phyloP scores from a whole-genome alignment of 768 basidiomycete species.

The Pulveroboletus sp. region DNA sequence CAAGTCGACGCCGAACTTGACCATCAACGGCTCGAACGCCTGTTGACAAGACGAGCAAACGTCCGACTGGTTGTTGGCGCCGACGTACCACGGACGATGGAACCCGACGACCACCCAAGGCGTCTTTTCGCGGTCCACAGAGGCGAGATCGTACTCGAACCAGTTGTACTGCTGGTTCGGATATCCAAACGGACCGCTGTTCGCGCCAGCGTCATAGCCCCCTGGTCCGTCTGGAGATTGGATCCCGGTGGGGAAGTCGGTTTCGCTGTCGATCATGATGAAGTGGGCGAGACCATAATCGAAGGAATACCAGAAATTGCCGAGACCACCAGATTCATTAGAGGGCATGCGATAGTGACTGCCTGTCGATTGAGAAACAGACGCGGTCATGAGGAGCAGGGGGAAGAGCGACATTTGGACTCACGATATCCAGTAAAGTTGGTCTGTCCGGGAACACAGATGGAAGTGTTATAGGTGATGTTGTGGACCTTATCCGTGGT shows the following conservation, averaged over 20 bases:
- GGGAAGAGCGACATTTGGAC: neutral
- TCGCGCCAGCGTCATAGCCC: constrained; percentile 14
- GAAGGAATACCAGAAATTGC: constrained; percentile 32
- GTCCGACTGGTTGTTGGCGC: neutral
- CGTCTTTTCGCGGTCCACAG: constrained; percentile 20
- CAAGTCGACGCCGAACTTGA: constrained; percentile 28
- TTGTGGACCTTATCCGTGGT: constrained; percentile 20
- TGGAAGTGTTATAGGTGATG: constrained; percentile 25
- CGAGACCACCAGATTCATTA: constrained; percentile 19
- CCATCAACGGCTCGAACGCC: constrained; percentile 28
- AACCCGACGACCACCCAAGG: constrained; percentile 28
- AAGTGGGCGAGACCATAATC: constrained; percentile 29
- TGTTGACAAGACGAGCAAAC: constrained; percentile 19
- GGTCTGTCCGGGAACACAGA: constrained; percentile 22
- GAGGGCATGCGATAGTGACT: constrained; percentile 29
- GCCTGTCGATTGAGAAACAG: constrained; percentile 7
- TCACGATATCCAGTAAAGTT: constrained; percentile 29
- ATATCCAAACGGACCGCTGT: constrained; percentile 26
- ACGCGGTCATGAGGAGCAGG: neutral
- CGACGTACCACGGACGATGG: constrained; percentile 26
- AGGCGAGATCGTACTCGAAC: constrained; percentile 24
- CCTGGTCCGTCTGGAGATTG: constrained; percentile 22
- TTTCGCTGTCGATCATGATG: constrained; percentile 21
- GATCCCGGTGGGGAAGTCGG: constrained; percentile 23
- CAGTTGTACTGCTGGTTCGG: constrained; percentile 27